A percentile compares a stretch with the other conserved stretches of the same genome.
Evolutionary conservation across 2,329 filamentous ascomycete species (phyloP).

Genomic region (Sclerotinia minor): DNA sequence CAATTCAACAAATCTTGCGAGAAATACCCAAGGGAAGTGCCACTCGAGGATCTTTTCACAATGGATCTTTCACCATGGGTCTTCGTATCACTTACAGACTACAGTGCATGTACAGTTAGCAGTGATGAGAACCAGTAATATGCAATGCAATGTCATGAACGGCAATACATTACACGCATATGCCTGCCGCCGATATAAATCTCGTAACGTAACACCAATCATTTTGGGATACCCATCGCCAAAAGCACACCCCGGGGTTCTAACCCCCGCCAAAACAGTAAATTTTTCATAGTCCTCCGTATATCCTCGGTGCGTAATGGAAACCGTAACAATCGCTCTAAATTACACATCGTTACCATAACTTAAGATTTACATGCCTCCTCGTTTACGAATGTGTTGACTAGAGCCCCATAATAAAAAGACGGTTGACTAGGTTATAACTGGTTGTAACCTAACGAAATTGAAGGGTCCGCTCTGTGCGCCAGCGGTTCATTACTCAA

Average conservation of each 20-base stretch:
- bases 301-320: constrained; percentile 1
- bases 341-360: background rate
- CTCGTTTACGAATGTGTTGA: background rate
- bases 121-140: constrained; percentile 10
- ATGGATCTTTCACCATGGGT: background rate
- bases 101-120: background rate
- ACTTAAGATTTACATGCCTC: constrained; percentile 7
- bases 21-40: background rate
- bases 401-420: background rate
- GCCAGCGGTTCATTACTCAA: constrained; percentile 15
- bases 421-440: background rate
- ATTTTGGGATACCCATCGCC: constrained; percentile 10
- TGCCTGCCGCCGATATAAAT: constrained; percentile 15
- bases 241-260: background rate
- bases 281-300: background rate
- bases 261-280: background rate
- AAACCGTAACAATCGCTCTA: background rate
- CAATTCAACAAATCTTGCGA: background rate
- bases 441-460: background rate
- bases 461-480: background rate
- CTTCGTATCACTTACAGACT: constrained; percentile 1
- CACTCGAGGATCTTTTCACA: background rate
- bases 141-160: constrained; percentile 17
- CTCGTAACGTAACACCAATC: constrained; percentile 17
- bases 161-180: background rate